Conservation (phyloP, 1,139 yeast species). For the Yamadazyma siamensis region DNA sequence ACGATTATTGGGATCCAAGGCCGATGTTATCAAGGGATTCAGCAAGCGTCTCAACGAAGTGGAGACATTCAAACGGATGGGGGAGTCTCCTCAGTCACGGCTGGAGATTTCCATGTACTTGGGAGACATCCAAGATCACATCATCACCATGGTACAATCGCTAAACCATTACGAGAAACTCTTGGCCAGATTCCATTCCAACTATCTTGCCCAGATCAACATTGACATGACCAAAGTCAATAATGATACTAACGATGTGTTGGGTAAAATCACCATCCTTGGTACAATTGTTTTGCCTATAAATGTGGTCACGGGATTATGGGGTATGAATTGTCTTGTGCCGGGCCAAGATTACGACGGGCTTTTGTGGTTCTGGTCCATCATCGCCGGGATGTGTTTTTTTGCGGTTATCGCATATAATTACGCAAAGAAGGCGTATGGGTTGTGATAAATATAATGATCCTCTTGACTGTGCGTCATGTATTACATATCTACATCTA, state of each 20-base stretch:
- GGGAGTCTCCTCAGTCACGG: constrained; percentile 14
- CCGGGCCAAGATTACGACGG: constrained; percentile 85
- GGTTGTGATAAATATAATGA: constrained; percentile 20
- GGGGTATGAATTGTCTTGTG: constrained; percentile 98
- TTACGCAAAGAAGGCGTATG: constrained; percentile 44
- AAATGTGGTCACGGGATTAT: constrained; percentile 90
- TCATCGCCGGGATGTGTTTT: constrained; percentile 29
- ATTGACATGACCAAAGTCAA: constrained; percentile 98
- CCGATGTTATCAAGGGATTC: constrained; percentile 94
- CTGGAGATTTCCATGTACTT: constrained; percentile 74
- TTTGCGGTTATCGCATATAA: constrained; percentile 41
- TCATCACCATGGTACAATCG: constrained; percentile 93
- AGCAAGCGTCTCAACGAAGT: constrained; percentile 87
- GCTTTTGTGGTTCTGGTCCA: constrained; percentile 72
- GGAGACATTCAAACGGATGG: constrained; percentile 44
- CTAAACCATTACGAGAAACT: constrained; percentile 91
- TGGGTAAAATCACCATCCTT: constrained; percentile 86
- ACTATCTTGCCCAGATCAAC: constrained; percentile 92
- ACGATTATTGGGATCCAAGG: constrained; percentile 83
- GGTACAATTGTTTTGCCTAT: constrained; percentile 95
- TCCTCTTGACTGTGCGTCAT: background rate
- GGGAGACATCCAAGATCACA: constrained; percentile 92
- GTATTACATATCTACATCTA: too few relatives aligned
- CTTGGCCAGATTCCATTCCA: constrained; percentile 88
- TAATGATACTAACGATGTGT: constrained; percentile 93